phyloP scores from a whole-genome alignment of 83 land plant species.

The Isoetes engelmannii region DNA sequence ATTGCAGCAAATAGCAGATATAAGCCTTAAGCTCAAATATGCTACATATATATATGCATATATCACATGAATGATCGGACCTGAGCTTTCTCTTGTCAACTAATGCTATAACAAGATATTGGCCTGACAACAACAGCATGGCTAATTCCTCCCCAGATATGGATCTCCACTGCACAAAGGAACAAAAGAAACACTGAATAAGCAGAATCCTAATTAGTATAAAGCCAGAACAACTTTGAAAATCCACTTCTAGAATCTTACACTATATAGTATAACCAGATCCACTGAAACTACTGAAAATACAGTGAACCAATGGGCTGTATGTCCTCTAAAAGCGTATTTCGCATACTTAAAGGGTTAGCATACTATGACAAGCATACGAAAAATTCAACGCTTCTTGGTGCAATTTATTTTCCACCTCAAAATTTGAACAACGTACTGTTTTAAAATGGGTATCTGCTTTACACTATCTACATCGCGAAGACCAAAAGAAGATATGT shows the following conservation, averaged over 20 bases:
- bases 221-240: not conserved
- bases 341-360: too few species aligned
- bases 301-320: not conserved
- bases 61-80: slow-evolving; percentile 25
- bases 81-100: slow-evolving; percentile 92
- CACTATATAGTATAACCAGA: not conserved
- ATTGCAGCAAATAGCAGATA: not conserved
- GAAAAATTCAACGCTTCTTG: too few species aligned
- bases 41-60: not conserved
- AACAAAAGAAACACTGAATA: not conserved
- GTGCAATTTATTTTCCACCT: too few species aligned
- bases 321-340: too few species aligned
- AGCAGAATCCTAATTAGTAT: not conserved
- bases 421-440: too few species aligned
- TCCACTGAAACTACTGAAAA: not conserved
- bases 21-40: not conserved
- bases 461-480: too few species aligned
- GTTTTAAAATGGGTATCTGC: too few species aligned
- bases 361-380: too few species aligned
- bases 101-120: slow-evolving; percentile 73
- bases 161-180: slow-evolving; percentile 69
- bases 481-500: too few species aligned
- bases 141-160: slow-evolving; percentile 71
- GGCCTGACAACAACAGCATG: slow-evolving; percentile 64
- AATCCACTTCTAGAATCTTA: not conserved